A percentile compares a stretch with the other conserved stretches of the same genome.
phyloP scores from a whole-genome alignment of 345 rosid genomes.

The Brassica cretica region DNA sequence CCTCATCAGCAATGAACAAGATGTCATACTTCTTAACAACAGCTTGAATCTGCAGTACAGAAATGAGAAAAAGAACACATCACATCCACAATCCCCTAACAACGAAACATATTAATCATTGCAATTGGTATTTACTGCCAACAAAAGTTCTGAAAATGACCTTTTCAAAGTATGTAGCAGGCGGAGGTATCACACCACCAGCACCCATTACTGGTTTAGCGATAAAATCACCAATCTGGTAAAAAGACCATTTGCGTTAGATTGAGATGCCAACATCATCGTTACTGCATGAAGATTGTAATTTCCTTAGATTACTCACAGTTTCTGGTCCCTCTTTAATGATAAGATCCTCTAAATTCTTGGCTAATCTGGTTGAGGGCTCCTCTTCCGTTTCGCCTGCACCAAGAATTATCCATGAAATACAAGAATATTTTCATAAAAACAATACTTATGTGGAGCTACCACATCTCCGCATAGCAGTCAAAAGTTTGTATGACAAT shows the following conservation, averaged over 20 bases:
- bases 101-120: neutral
- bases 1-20: slow-evolving; percentile 94
- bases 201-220: slow-evolving; percentile 99
- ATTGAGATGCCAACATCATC: slow-evolving; percentile 18
- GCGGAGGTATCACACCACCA: slow-evolving; percentile 96
- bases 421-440: too few species aligned
- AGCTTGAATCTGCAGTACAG: slow-evolving; percentile 73
- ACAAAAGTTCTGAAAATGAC: slow-evolving; percentile 35
- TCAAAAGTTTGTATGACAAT: too few species aligned
- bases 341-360: slow-evolving; percentile 82
- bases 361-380: slow-evolving; percentile 84
- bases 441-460: too few species aligned
- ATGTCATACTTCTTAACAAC: slow-evolving; percentile 86
- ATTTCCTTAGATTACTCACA: slow-evolving; percentile 40
- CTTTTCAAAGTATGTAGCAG: slow-evolving; percentile 94
- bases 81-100: neutral
- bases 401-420: slow-evolving; percentile 25
- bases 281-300: neutral
- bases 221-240: slow-evolving; percentile 91
- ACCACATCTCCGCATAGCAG: too few species aligned
- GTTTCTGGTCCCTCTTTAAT: slow-evolving; percentile 96
- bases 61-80: slow-evolving; percentile 9
- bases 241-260: slow-evolving; percentile 20
- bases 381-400: slow-evolving; percentile 95
- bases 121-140: neutral